Base-by-base conservation (phyloP, 345 rosid genomes). In the Eucalyptus rudis region DNA sequence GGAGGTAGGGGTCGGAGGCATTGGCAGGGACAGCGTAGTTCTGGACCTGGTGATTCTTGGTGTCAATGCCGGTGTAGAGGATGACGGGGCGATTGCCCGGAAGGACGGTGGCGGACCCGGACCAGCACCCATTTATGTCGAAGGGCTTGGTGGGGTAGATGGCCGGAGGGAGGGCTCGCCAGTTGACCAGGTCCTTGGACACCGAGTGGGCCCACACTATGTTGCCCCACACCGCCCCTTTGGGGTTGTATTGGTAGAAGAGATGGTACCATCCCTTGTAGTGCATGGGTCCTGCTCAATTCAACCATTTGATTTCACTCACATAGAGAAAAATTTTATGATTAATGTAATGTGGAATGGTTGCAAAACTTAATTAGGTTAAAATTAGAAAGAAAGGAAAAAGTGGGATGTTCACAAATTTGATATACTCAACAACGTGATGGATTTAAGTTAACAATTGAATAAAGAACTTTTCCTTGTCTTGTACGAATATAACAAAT, bases 141-240 rank as follows among this genome's bases (percentile, higher is more conserved):
- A 95, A 97, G 87, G 92, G 93, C 89, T 97, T 90, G 4, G 98
- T 90, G 1, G 98, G 97, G 66, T 88, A 91, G 31, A 98, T 86
- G 11, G 99, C 99, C 3, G 93, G 96, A 84, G 95, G 96, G 7
- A 98, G 94, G 11, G 96, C 90, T 84, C 88, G 59, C 99, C 99
- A 98, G 54, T 95, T 97, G 86, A 98, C 90, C 90, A 98, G 90
- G 90, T 98, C 99, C 88, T 86, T 95, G 3, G 99, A 98, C 4
- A 98, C 96, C 3, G 99, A 98, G 89, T 98, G 99, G 11, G 97
- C 99, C 99, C 99, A 98, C 2, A 98, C 94, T 13, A 97, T 96
- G 91, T 97, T 95, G n/a, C 99, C 99, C 99, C 99, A 98, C 5
- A 97, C 98, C 5, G 98, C 94, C 19, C 98, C 96, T 85, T 95